phyloP scores from a whole-genome alignment of 768 basidiomycete genomes.

The Auricularia sp. region DNA sequence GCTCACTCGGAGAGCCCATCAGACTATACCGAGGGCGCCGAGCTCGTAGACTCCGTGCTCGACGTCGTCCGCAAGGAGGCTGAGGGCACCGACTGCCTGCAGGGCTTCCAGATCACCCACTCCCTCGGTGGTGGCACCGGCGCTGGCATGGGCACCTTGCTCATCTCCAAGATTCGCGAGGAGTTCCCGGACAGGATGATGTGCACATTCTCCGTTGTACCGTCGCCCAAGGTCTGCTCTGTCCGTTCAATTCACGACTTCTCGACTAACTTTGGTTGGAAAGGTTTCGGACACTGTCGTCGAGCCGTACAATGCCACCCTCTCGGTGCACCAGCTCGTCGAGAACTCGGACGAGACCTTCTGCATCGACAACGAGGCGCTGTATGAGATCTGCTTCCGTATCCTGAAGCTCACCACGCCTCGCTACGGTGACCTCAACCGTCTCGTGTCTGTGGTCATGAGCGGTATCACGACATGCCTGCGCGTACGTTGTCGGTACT shows the following conservation, averaged over 20 bases:
- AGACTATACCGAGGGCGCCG: slow-evolving; percentile 94
- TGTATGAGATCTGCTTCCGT: slow-evolving; percentile 98
- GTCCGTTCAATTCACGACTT: background rate
- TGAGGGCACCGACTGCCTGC: slow-evolving; percentile 92
- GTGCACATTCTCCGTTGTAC: slow-evolving; percentile 99
- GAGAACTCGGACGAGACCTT: slow-evolving; percentile 99
- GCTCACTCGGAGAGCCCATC: slow-evolving; percentile 12
- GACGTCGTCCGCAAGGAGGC: slow-evolving; percentile 99
- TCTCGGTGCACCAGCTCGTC: slow-evolving; percentile 96
- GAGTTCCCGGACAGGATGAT: slow-evolving; percentile 99
- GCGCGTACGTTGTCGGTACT: slow-evolving; percentile 34
- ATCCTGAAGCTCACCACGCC: slow-evolving; percentile 94
- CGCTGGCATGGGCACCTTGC: slow-evolving; percentile 98
- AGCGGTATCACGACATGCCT: slow-evolving; percentile 96
- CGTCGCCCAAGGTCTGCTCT: slow-evolving; percentile 72
- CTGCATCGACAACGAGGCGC: slow-evolving; percentile 99
- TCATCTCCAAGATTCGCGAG: slow-evolving; percentile 98
- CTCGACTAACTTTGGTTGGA: background rate
- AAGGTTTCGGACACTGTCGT: slow-evolving; percentile 93
- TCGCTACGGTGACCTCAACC: slow-evolving; percentile 96
- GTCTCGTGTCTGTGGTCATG: slow-evolving; percentile 97
- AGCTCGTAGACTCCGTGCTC: slow-evolving; percentile 94
- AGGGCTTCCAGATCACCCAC: slow-evolving; percentile 99
- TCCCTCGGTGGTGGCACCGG: slow-evolving; percentile 98
- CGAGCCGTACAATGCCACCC: slow-evolving; percentile 98